Conservation (phyloP, 1,139 yeast species). For the Zygoascus meyerae region DNA sequence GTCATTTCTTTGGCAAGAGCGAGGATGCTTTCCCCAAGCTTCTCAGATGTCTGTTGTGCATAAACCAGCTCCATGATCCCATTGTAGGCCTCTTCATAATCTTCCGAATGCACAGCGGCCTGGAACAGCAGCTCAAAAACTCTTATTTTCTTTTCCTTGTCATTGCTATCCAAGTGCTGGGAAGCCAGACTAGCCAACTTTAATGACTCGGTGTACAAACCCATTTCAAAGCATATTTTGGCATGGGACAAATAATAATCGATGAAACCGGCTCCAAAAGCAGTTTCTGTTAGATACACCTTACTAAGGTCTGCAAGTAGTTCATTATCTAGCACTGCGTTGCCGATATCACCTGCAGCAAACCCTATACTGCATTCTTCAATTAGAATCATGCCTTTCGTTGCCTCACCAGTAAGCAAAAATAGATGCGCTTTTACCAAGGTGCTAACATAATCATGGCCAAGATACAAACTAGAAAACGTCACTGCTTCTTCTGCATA, state of each 20-base stretch:
- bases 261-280: constrained; percentile 17
- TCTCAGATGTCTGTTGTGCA: constrained; percentile 12
- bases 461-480: constrained; percentile 18
- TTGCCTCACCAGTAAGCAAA: constrained; percentile 15
- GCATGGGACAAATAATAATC: constrained; percentile 14
- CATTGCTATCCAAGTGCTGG: constrained; percentile 8
- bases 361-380: constrained; percentile 18
- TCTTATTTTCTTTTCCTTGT: constrained; percentile 5
- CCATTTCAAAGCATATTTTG: constrained; percentile 9
- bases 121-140: constrained; percentile 21
- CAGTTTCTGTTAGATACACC: constrained; percentile 9
- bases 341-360: constrained; percentile 11
- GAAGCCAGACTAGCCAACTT: constrained; percentile 19
- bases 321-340: constrained; percentile 5
- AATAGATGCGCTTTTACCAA: constrained; percentile 24
- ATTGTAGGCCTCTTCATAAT: constrained; percentile 29
- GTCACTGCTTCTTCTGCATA: constrained; percentile 11
- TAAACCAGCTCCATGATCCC: constrained; percentile 27
- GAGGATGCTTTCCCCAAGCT: constrained; percentile 9
- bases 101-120: constrained; percentile 21
- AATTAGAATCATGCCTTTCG: constrained; percentile 20
- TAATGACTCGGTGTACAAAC: constrained; percentile 14
- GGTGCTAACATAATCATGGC: constrained; percentile 19
- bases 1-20: constrained; percentile 20
- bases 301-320: constrained; percentile 12